Evolutionary conservation across 192 early-diverging fungal genomes (phyloP).

Genomic region (Funneliformis geosporum): DNA sequence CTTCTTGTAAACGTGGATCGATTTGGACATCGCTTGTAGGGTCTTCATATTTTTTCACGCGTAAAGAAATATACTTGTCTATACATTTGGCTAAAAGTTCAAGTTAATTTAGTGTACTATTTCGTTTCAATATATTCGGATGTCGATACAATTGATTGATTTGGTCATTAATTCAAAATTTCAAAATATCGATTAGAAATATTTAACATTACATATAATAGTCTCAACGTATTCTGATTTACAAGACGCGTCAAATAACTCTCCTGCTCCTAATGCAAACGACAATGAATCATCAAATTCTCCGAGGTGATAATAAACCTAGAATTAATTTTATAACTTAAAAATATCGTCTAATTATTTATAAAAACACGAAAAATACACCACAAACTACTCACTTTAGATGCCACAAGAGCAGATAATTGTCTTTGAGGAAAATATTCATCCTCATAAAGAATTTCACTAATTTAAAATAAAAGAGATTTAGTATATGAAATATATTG

Average conservation of each 20-base stretch:
- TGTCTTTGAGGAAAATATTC: slow-evolving; percentile 78
- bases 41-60: slow-evolving; percentile 52
- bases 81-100: slow-evolving; percentile 78
- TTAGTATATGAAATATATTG: not conserved
- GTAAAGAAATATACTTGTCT: slow-evolving; percentile 90
- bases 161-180: not conserved
- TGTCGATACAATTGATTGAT: not conserved
- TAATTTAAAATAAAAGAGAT: slow-evolving; percentile 41
- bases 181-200: not conserved
- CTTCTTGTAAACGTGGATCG: slow-evolving; percentile 77
- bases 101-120: not conserved
- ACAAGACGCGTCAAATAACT: slow-evolving; percentile 80
- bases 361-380: slow-evolving; percentile 1
- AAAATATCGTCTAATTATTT: not conserved
- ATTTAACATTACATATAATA: slow-evolving; percentile 74
- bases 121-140: not conserved
- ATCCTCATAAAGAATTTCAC: slow-evolving; percentile 96
- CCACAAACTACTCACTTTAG: slow-evolving; percentile 66
- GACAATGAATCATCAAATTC: slow-evolving; percentile 93
- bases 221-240: slow-evolving; percentile 92
- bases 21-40: slow-evolving; percentile 48
- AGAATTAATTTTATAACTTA: not conserved
- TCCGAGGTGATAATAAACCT: slow-evolving; percentile 97
- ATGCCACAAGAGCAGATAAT: slow-evolving; percentile 93
- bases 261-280: slow-evolving; percentile 94